phyloP scores from a whole-genome alignment of 345 rosid genomes.

The Bretschneidera sinensis region DNA sequence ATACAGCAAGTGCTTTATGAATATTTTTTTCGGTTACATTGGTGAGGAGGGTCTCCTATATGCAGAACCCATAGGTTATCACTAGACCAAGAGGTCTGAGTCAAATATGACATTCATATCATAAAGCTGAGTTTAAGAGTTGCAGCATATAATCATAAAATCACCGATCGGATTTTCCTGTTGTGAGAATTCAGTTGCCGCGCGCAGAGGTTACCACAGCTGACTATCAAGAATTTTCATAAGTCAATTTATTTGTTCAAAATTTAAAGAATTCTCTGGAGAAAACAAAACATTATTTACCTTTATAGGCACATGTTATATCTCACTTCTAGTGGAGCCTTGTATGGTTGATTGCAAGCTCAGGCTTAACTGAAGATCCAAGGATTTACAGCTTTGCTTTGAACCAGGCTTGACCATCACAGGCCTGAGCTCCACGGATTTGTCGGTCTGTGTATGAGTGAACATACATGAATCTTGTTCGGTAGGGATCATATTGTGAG shows the following conservation, averaged over 20 bases:
- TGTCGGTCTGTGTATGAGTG: constrained; percentile 30
- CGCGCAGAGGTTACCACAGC: not conserved
- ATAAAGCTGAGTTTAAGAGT: too few species aligned
- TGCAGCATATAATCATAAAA: not conserved
- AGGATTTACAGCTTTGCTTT: constrained; percentile 42
- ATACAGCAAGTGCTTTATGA: too few species aligned
- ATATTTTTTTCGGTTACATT: too few species aligned
- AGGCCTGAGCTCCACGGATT: constrained; percentile 29
- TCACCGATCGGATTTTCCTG: not conserved
- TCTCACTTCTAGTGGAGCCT: constrained; percentile 27
- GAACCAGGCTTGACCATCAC: constrained; percentile 34
- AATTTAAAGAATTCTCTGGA: not conserved
- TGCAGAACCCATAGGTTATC: too few species aligned
- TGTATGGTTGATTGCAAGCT: constrained; percentile 33
- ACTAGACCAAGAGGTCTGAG: too few species aligned
- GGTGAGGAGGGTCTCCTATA: too few species aligned
- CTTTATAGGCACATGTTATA: constrained; percentile 2
- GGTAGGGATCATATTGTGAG: constrained; percentile 26
- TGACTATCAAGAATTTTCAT: not conserved
- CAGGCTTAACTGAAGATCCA: constrained; percentile 73
- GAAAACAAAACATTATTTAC: not conserved
- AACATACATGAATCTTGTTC: constrained; percentile 30
- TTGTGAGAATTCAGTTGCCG: not conserved
- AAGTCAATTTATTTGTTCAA: not conserved
- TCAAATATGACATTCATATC: too few species aligned